Base-by-base conservation (phyloP, 2,329 filamentous ascomycete species). In the Aspergillus sp. region DNA sequence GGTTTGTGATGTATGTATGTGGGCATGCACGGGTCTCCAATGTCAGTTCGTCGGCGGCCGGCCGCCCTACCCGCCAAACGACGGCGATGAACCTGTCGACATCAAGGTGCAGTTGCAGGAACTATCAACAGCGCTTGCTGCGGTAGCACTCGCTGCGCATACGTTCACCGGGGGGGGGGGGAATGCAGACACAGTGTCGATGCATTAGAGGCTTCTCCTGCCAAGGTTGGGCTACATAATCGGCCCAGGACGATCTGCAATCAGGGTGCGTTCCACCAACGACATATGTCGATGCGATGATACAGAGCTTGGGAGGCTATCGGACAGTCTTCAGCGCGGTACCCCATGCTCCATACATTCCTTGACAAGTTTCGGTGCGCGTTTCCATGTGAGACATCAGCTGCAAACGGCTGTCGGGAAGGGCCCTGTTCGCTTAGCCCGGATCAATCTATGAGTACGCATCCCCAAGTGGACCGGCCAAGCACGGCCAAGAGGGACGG, bases 361-460 rank as follows among this genome's bases (percentile, higher is more conserved):
- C 11, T 29, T 29, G 25, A 29, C 25, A 29, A 29, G 25, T 29
- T 29, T 29, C n/a, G 25, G 7, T 29, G n/a, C 25, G 25, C 25
- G 25, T 29, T 29, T 29, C 52, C 57, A 63, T 63, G 61, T 67
- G 64, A 67, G 64, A 67, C 61, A 61, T 61, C 56, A 55, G 54
- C 64, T 62, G 59, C 60, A 61, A 56, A 55, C 56, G 21, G 40
- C 9, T 43, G 46, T 43, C 46, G 32, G 36, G 25, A 29, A 10
- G 25, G 25, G 29, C 41, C 21, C 32, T 21, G 23, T 17, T 52
- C 42, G 41, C 49, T 52, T 48, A 47, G 43, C 40, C 14, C 34
- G 38, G 41, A 43, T 47, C 45, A 53, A 54, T 55, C n/a, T n/a
- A n/a, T n/a, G n/a, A n/a, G n/a, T 54, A 47, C 32, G 46, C 50